These are phyloP conservation scores for Cerioporus squamosus DNA, from an alignment of 1,284 basidiomycete species.

Conservation along the genomic window DNA sequence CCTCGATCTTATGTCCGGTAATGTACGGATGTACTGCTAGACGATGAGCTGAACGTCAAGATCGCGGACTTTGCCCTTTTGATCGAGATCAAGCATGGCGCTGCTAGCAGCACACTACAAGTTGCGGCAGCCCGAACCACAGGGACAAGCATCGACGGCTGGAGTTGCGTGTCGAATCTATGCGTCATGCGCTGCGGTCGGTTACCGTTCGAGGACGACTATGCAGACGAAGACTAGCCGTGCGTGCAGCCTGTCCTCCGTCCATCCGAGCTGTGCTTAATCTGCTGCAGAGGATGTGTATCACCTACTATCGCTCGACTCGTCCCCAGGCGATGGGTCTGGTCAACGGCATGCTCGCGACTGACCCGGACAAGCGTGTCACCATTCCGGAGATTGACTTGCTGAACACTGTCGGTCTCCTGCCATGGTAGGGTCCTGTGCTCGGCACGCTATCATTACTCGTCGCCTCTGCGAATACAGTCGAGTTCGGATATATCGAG, in stretches of 20 bases:
- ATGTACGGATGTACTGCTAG: conserved; percentile 78
- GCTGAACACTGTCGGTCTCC: conserved; percentile 84
- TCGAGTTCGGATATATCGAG: conserved; percentile 81
- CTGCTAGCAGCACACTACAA: conserved; percentile 95
- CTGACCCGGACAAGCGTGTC: conserved; percentile 92
- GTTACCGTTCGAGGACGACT: conserved; percentile 92
- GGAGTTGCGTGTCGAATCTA: conserved; percentile 94
- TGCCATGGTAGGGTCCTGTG: conserved; percentile 82
- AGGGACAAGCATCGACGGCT: conserved; percentile 97
- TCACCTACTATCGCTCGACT: conserved; percentile 80
- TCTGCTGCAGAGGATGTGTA: conserved; percentile 74
- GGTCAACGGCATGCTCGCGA: conserved; percentile 86
- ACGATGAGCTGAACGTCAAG: conserved; percentile 86
- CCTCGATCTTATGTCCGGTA: conserved; percentile 95
- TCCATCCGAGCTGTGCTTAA: conserved; percentile 8
- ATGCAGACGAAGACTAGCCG: conserved; percentile 93
- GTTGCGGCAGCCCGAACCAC: conserved; percentile 94
- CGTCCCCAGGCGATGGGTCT: conserved; percentile 77
- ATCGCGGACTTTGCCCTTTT: conserved; percentile 96
- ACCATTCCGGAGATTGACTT: conserved; percentile 91
- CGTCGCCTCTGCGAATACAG: conserved; percentile 63
- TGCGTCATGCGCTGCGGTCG: conserved; percentile 95
- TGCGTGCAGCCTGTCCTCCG: conserved; percentile 43
- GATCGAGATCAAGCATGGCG: conserved; percentile 93
- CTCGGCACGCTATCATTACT: conserved; percentile 73